Evolutionary conservation across 768 basidiomycete species (phyloP), one percentile per base, ranked within the genome.

Genomic region (Boletus sp.): DNA sequence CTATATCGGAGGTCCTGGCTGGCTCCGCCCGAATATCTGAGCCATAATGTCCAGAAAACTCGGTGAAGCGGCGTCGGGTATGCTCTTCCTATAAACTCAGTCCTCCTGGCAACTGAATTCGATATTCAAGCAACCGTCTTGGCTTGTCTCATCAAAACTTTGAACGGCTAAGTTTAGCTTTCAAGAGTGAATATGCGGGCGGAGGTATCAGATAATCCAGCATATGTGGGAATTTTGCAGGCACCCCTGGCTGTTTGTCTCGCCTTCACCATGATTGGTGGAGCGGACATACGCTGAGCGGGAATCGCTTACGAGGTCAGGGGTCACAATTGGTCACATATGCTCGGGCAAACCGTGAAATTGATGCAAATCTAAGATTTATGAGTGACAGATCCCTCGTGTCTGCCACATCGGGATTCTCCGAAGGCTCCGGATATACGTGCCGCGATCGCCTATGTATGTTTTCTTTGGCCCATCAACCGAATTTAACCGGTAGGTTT

Each of bases 361-460:
- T 59, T 50, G 59, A 47, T 18, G 50, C 44, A 39, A 68, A 71
- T 71, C 71, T 73, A 48, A 73, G 67, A 70, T 71, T 73, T 51
- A 56, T 62, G 35, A 49, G 15, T 51, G 52, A 56, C 54, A 58
- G 48, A 61, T 61, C 50, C 52, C 45, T 53, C 66, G 47, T 59
- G 58, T 60, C 56, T 50, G 47, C 40, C 49, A 36, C 44, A 53
- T 61, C 72, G 67, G 71, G 59, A 58, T 61, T 47, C 61, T 56
- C 68, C 60, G 63, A 57, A 47, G 52, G 44, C 50, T 53, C 62
- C 68, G 55, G 56, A 4, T 6, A 14, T 18, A 15, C 42, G 49
- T 57, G 65, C 60, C 59, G 51, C 59, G 47, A 68, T 70, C 59
- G 39, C 54, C 36, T 64, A 57, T 42, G 54, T 64, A 61, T 46